Percentiles rank a stretch among this genome's conserved stretches.
Conservation (phyloP, 768 basidiomycete species). For the Leucogyrophana mollusca region DNA sequence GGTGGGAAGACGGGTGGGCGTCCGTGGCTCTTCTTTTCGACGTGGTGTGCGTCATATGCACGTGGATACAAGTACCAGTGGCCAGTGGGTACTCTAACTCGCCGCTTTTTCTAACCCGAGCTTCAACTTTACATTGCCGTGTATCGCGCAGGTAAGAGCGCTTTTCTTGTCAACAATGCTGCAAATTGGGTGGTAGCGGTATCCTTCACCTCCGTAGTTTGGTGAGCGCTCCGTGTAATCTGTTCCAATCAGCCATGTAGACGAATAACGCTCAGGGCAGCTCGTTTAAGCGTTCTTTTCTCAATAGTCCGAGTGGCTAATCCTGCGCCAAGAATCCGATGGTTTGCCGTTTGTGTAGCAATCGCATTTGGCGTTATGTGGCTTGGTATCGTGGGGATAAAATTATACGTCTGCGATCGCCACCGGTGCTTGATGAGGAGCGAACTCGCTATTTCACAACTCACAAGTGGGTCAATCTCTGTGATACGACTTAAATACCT, state of each 20-base stretch:
- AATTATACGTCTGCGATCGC: constrained; percentile 5
- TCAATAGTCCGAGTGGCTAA: constrained; percentile 20
- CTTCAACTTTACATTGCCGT: too few species aligned
- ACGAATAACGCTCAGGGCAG: constrained; percentile 12
- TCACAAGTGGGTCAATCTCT: constrained; percentile 16
- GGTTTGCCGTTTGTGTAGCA: constrained; percentile 6
- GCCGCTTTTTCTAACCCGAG: background rate
- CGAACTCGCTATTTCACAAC: constrained; percentile 14
- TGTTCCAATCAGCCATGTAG: background rate
- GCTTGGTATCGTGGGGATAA: constrained; percentile 15
- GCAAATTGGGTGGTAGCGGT: constrained; percentile 14
- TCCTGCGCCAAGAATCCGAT: constrained; percentile 10
- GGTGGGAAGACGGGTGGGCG: constrained; percentile 30
- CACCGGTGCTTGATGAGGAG: constrained; percentile 1
- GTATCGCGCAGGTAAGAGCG: background rate
- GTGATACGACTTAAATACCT: background rate
- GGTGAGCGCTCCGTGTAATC: constrained; percentile 11
- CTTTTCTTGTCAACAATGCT: background rate
- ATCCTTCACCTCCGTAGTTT: constrained; percentile 15
- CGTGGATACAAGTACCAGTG: constrained; percentile 3
- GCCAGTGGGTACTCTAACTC: constrained; percentile 6
- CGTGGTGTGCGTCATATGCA: constrained; percentile 8
- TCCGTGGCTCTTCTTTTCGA: constrained; percentile 18
- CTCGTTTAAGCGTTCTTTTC: constrained; percentile 22
- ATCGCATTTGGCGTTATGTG: constrained; percentile 23